phyloP scores from a whole-genome alignment of 2,329 filamentous ascomycete species.

The Colletotrichum lupini region DNA sequence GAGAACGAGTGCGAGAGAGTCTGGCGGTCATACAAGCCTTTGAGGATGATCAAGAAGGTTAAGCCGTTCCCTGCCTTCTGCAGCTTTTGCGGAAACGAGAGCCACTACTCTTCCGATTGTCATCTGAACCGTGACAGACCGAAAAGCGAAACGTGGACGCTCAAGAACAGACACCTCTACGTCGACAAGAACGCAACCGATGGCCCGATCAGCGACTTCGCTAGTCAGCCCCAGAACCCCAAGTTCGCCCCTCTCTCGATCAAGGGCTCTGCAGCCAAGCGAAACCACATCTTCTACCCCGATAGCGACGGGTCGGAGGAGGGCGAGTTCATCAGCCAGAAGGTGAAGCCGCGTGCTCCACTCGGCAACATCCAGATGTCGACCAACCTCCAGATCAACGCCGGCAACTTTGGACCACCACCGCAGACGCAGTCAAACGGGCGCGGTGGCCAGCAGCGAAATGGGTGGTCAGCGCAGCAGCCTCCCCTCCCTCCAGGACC shows the following conservation, averaged over 20 bases:
- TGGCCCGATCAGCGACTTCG: slow-evolving; percentile 50
- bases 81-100: slow-evolving; percentile 63
- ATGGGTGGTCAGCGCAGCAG: slow-evolving; percentile 41
- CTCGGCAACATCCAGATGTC: slow-evolving; percentile 52
- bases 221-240: slow-evolving; percentile 39
- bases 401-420: slow-evolving; percentile 26
- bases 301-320: slow-evolving; percentile 59
- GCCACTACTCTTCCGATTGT: slow-evolving; percentile 70
- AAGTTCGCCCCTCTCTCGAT: slow-evolving; percentile 41
- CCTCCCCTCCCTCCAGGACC: slow-evolving; percentile 53
- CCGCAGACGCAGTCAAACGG: slow-evolving; percentile 33
- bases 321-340: slow-evolving; percentile 53
- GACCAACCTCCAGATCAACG: slow-evolving; percentile 51
- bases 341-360: slow-evolving; percentile 44
- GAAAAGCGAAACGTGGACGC: slow-evolving; percentile 62
- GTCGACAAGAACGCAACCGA: slow-evolving; percentile 56
- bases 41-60: slow-evolving; percentile 58
- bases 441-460: slow-evolving; percentile 25
- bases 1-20: slow-evolving; percentile 70
- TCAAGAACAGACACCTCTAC: slow-evolving; percentile 60
- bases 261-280: slow-evolving; percentile 47
- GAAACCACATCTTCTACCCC: slow-evolving; percentile 56
- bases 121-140: slow-evolving; percentile 38
- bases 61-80: slow-evolving; percentile 62
- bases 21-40: slow-evolving; percentile 67